Percentiles rank a stretch among this genome's conserved stretches.
Conservation (phyloP, 345 rosid genomes). For the Raphanus sativus region DNA sequence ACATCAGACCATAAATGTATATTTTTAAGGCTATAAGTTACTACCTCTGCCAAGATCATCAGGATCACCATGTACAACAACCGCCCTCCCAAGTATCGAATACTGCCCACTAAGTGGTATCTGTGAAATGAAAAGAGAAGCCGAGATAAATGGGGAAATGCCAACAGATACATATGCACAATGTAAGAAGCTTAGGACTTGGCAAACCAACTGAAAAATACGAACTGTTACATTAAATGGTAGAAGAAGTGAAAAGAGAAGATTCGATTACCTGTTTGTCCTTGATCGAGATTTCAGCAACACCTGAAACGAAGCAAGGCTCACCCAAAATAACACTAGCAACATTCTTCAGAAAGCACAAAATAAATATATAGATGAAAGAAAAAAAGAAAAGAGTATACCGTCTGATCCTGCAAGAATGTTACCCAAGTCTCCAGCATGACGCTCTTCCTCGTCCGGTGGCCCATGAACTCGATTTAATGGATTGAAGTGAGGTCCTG, state of each 20-base stretch:
- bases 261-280: slow-evolving; percentile 53
- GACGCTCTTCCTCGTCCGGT: slow-evolving; percentile 70
- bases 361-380: background rate
- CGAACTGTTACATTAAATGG: background rate
- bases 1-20: background rate
- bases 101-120: slow-evolving; percentile 76
- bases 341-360: background rate
- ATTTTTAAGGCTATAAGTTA: slow-evolving; percentile 16
- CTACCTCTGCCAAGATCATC: slow-evolving; percentile 93
- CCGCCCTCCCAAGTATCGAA: slow-evolving; percentile 88
- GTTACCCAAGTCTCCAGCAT: slow-evolving; percentile 97
- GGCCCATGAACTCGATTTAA: slow-evolving; percentile 75
- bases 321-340: background rate
- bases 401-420: slow-evolving; percentile 75
- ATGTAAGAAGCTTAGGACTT: background rate
- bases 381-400: slow-evolving; percentile 13
- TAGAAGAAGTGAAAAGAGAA: background rate
- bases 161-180: background rate
- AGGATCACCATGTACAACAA: slow-evolving; percentile 84
- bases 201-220: background rate
- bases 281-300: slow-evolving; percentile 74
- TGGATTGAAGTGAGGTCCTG: slow-evolving; percentile 98
- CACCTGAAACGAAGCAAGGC: slow-evolving; percentile 53
- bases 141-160: background rate
- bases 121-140: slow-evolving; percentile 45